A percentile compares a stretch with the other conserved stretches of the same genome.
Evolutionary conservation across 2,329 filamentous ascomycete genomes (phyloP).

Genomic region (Orbilia ellipsospora): DNA sequence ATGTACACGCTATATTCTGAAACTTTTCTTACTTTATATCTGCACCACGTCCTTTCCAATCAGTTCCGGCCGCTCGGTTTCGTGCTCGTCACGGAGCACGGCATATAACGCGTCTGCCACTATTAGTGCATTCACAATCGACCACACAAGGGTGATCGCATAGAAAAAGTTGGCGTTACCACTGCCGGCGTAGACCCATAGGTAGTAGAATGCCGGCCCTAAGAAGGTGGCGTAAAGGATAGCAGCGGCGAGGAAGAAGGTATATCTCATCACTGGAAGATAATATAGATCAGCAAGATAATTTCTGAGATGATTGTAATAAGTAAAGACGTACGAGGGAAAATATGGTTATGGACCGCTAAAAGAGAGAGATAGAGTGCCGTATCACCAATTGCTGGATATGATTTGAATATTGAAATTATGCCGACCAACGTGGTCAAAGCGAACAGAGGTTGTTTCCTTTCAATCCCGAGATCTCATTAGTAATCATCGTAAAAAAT

Average conservation of each 20-base stretch:
- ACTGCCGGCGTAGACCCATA: conserved; percentile 98
- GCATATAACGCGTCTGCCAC: conserved; percentile 90
- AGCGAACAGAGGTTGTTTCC: conserved; percentile 83
- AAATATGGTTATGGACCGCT: conserved; percentile 88
- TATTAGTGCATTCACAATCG: conserved; percentile 79
- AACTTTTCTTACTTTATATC: conserved; percentile 67
- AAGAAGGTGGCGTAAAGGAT: conserved; percentile 88
- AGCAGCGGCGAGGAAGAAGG: conserved; percentile 83
- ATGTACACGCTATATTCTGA: neutral
- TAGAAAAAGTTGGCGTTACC: conserved; percentile 99
- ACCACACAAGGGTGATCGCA: conserved; percentile 98
- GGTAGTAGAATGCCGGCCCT: conserved; percentile 92
- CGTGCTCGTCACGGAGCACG: conserved; percentile 90
- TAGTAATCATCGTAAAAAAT: neutral
- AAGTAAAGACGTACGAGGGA: conserved; percentile 72
- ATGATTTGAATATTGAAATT: conserved; percentile 95
- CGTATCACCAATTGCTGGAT: conserved; percentile 90
- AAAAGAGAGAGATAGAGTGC: conserved; percentile 85
- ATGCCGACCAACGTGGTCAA: conserved; percentile 86
- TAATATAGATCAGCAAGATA: conserved; percentile 59
- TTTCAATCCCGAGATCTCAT: conserved; percentile 12
- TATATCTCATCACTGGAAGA: conserved; percentile 82
- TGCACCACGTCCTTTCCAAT: conserved; percentile 86
- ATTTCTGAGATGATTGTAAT: neutral
- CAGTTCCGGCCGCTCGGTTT: conserved; percentile 89